Evolutionary conservation across 345 rosid species (phyloP).

Genomic region (Carallia pectinifolia): DNA sequence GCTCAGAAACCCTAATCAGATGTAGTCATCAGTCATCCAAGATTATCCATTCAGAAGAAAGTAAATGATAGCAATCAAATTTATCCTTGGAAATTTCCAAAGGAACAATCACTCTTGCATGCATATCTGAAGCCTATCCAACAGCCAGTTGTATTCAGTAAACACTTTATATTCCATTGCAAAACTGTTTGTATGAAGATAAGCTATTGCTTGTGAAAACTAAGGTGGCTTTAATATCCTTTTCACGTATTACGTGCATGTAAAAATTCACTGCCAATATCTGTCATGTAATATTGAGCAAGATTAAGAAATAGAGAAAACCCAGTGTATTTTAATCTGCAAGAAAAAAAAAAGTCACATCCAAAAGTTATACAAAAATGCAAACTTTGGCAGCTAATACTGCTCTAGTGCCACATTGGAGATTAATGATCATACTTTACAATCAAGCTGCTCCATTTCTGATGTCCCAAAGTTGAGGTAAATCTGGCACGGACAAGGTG

Average conservation of each 20-base stretch:
- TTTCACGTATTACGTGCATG: too few relatives aligned
- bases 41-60: not conserved
- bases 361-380: not conserved
- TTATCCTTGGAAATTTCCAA: not conserved
- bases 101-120: not conserved
- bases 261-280: too few relatives aligned
- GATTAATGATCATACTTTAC: too few relatives aligned
- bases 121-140: conserved; percentile 1
- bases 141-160: not conserved
- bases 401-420: too few relatives aligned
- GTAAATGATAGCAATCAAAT: not conserved
- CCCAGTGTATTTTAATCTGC: too few relatives aligned
- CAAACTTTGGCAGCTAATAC: too few relatives aligned
- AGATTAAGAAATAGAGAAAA: too few relatives aligned
- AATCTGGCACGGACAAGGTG: too few relatives aligned
- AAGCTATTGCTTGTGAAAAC: not conserved
- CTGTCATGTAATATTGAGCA: too few relatives aligned
- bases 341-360: not conserved
- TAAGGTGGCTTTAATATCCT: not conserved
- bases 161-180: not conserved
- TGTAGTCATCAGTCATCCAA: not conserved
- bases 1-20: conserved; percentile 49
- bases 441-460: too few relatives aligned
- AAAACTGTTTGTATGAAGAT: not conserved
- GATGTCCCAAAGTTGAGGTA: too few relatives aligned